These are phyloP conservation scores for Diplodia seriata DNA, from an alignment of 2,329 filamentous ascomycete species.

Conservation along the genomic window DNA sequence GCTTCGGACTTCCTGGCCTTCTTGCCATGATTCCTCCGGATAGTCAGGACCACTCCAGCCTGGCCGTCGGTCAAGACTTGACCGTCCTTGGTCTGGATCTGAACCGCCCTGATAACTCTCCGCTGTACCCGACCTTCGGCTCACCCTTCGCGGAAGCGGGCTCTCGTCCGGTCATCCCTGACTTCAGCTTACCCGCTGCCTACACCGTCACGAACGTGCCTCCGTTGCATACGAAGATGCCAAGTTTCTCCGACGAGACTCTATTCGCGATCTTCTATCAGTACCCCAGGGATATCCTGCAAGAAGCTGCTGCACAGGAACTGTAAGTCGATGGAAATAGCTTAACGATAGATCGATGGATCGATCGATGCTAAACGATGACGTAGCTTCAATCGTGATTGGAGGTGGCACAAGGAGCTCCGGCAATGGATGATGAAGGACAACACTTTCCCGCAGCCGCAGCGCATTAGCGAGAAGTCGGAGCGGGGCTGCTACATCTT, in stretches of 20 bases:
- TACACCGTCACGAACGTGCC: constrained; percentile 73
- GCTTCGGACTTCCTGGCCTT: constrained; percentile 66
- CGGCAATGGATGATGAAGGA: constrained; percentile 65
- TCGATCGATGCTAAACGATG: constrained; percentile 13
- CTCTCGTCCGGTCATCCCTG: constrained; percentile 65
- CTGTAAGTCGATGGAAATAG: constrained; percentile 49
- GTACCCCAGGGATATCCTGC: constrained; percentile 68
- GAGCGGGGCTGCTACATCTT: constrained; percentile 63
- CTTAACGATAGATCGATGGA: not conserved
- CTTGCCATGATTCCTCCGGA: constrained; percentile 63
- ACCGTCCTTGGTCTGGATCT: constrained; percentile 69
- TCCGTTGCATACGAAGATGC: constrained; percentile 63
- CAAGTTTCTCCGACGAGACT: constrained; percentile 68
- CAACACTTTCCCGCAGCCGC: constrained; percentile 51
- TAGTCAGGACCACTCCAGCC: constrained; percentile 56
- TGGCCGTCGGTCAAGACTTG: constrained; percentile 69
- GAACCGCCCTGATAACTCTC: constrained; percentile 64
- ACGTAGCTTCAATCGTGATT: constrained; percentile 53
- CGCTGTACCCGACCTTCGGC: constrained; percentile 68
- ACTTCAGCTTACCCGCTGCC: constrained; percentile 67
- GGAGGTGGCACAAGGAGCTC: constrained; percentile 62
- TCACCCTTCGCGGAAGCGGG: constrained; percentile 67
- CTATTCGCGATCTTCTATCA: constrained; percentile 75
- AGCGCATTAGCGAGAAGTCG: constrained; percentile 54
- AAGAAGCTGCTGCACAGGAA: constrained; percentile 70